Evolutionary conservation across 176 grass and related monocot genomes (phyloP), one percentile per base, ranked within the genome.

Genomic region (Lolium rigidum): DNA sequence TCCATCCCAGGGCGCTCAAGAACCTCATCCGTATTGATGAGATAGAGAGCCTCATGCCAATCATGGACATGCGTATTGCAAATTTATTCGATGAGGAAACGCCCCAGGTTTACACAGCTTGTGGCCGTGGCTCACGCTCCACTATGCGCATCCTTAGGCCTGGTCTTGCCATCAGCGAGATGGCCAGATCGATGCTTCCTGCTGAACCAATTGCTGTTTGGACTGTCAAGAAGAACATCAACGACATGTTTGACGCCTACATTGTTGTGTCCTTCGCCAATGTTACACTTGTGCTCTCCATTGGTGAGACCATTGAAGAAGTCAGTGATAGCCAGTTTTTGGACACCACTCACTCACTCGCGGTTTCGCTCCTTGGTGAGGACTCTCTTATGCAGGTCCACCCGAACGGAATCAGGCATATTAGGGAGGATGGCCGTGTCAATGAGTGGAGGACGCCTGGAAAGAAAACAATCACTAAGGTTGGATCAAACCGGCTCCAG

Each of bases 341-440:
- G 50, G 94, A 99, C 73, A 96, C 94, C 17, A 96, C 97, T 3
- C 94, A 95, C 82, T 99, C 97, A 6, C 89, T 99, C 3, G 90
- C 94, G 15, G 97, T 99, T 66, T 92, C 97, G 0, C 90, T 99
- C 51, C 92, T 99, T 22, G 94, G 97, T 4, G 97, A 99, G 82
- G 97, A 99, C 41, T 99, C 97, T 70, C 92, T 99, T 7, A 99
- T 99, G 97, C 94, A 99, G 84, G 97, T 96, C 72, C 97, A 99
- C 79, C 94, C 97, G 1, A 96, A 93, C 21, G 94, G 97, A 17
- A 96, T 99, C 71, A 90, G 97, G 84, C 97, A 99, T 74, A 99
- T 99, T 37, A 94, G 97, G 76, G 97, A 99, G 86, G 97, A 99
- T 80, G 97, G 97, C 10, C 97, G 94, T 94, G 90, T 99, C 65